Evolutionary conservation across 352 stramenopile species (phyloP), one percentile per base, ranked within the genome.

Genomic region (Phytophthora cryptogea): DNA sequence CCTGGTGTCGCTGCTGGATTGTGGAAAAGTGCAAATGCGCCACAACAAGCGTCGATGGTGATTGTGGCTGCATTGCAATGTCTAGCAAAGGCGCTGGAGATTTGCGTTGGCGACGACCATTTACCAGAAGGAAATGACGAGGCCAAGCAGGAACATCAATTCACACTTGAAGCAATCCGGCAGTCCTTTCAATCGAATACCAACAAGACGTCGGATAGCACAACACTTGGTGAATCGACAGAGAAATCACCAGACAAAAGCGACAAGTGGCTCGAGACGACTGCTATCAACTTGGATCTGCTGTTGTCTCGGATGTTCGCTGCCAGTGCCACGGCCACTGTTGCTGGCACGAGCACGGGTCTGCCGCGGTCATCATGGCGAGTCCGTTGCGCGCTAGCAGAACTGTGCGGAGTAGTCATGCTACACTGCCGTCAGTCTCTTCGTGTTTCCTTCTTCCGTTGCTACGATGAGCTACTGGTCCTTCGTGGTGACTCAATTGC

Each of bases 391-490:
- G 80, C 82, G 13, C 49, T 93, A 17, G 76, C 80, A n/a, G 55
- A 72, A 8, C 70, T 96, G 16, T 96, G 83, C 46, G 56, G 54
- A 36, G 70, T 64, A 9, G 69, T 94, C 11, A 70, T 92, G 54
- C 36, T 84, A 1, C 46, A 72, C 13, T 91, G 83, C 26, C 81
- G 76, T 8, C 42, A 16, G 40, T 71, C 67, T 0, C 78, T 96
- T 10, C 54, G 57, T 3, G 48, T 69, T 3, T 88, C 73, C 5
- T 94, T 93, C 31, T 85, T 96, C 56, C 76, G 71, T 10, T 90
- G 77, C 40, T 92, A 83, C 27, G 87, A 96, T 54, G 81, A 92
- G 48, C 72, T 94, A 28, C 67, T 96, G 43, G 78, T 91, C 17
- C 61, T 92, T 31, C 66, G 69, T 27, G 71, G 73, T 8, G 82